Conservation (phyloP, 179 eudicot species). For the Corrigiola litoralis region DNA sequence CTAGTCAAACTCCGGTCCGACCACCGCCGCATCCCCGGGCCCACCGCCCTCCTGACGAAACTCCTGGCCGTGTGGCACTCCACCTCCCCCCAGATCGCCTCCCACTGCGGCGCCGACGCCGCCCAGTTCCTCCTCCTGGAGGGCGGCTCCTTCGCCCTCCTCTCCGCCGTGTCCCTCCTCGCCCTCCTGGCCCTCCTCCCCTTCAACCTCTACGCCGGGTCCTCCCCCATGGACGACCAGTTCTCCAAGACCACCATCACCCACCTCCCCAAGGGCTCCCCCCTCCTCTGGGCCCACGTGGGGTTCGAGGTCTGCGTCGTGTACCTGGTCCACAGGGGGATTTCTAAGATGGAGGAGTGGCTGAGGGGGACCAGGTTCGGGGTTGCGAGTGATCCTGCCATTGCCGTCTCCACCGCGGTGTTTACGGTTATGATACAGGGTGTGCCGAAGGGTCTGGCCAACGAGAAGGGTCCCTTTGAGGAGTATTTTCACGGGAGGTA, state of each 20-base stretch:
- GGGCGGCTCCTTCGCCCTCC: conserved; percentile 67
- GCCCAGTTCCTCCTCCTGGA: conserved; percentile 85
- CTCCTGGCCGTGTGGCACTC: conserved; percentile 98
- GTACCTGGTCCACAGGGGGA: conserved; percentile 55
- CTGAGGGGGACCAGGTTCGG: conserved; percentile 73
- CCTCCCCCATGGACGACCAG: conserved; percentile 60
- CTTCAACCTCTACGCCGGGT: conserved; percentile 60
- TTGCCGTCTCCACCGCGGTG: conserved; percentile 53
- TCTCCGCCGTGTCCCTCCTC: conserved; percentile 39
- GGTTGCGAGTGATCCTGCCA: conserved; percentile 59
- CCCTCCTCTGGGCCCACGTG: conserved; percentile 73
- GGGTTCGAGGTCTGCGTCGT: conserved; percentile 49
- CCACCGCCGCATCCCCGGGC: conserved; percentile 83
- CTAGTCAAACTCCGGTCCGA: conserved; percentile 87
- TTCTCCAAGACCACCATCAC: conserved; percentile 77
- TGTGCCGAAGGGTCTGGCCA: conserved; percentile 65
- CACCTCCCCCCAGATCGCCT: conserved; percentile 60
- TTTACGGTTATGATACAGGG: conserved; percentile 84
- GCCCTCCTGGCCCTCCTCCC: conserved; percentile 51
- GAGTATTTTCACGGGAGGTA: conserved; percentile 76
- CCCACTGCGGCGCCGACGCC: conserved; percentile 91
- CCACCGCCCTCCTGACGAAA: conserved; percentile 65
- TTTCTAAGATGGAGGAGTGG: conserved; percentile 52
- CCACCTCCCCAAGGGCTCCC: conserved; percentile 59
- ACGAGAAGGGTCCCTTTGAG: conserved; percentile 51